phyloP scores from a whole-genome alignment of 768 basidiomycete genomes.

The Rhizopogon rudus region DNA sequence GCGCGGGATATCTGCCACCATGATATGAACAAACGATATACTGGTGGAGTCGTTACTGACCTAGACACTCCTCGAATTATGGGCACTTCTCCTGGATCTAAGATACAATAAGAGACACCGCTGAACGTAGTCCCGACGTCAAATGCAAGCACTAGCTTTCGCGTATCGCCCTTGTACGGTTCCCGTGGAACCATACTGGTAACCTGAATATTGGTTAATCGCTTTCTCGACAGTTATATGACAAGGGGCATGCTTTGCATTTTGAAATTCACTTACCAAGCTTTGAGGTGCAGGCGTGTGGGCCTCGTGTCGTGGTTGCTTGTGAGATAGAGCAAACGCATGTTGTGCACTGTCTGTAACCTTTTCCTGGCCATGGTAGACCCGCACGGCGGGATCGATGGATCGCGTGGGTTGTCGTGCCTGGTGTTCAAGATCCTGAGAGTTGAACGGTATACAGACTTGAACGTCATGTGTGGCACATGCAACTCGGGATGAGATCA shows the following conservation, averaged over 20 bases:
- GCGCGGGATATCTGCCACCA: slow-evolving; percentile 37
- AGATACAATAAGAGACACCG: slow-evolving; percentile 32
- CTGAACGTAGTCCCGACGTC: slow-evolving; percentile 31
- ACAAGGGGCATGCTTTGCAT: too few species aligned
- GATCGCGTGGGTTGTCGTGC: slow-evolving; percentile 20
- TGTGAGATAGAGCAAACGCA: too few species aligned
- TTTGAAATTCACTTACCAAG: too few species aligned
- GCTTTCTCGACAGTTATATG: too few species aligned
- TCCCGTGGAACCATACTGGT: slow-evolving; percentile 22
- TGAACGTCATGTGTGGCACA: slow-evolving; percentile 35
- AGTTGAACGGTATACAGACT: slow-evolving; percentile 23
- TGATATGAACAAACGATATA: neutral
- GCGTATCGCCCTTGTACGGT: slow-evolving; percentile 31
- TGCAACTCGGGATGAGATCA: slow-evolving; percentile 38
- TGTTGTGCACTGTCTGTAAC: too few species aligned
- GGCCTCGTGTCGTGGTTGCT: too few species aligned
- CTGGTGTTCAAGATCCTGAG: slow-evolving; percentile 30
- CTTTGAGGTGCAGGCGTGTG: too few species aligned
- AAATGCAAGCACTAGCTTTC: slow-evolving; percentile 29
- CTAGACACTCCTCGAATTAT: slow-evolving; percentile 22
- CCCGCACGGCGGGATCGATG: slow-evolving; percentile 14
- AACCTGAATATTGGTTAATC: too few species aligned
- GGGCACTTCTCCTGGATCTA: slow-evolving; percentile 31
- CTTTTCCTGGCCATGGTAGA: too few species aligned
- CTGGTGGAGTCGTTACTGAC: slow-evolving; percentile 9